phyloP scores from a whole-genome alignment of 2,329 filamentous ascomycete genomes.

The Colletotrichum acutatum region DNA sequence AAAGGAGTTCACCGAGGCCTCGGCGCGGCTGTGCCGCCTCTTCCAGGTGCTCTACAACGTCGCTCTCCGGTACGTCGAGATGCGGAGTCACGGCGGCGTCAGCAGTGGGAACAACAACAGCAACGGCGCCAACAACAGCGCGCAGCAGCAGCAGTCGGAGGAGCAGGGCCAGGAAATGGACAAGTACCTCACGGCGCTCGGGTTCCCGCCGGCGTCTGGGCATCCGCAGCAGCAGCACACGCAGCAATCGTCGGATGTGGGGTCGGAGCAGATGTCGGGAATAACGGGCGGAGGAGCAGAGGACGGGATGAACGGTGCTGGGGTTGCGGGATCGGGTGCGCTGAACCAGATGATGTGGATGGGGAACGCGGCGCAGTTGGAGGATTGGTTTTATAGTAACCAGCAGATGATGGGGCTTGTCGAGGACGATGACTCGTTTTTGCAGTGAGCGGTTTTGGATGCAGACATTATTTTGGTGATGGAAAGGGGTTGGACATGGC shows the following conservation, averaged over 20 bases:
- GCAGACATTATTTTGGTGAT: too few relatives aligned
- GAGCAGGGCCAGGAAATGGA: constrained; percentile 55
- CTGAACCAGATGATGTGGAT: constrained; percentile 47
- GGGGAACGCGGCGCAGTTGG: constrained; percentile 49
- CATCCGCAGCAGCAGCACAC: constrained; percentile 1
- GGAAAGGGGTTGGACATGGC: not conserved
- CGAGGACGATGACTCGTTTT: constrained; percentile 39
- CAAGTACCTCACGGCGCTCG: constrained; percentile 62
- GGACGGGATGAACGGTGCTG: not conserved
- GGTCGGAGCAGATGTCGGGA: not conserved
- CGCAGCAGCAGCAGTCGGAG: constrained; percentile 40
- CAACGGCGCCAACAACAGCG: constrained; percentile 18
- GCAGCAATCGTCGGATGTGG: not conserved
- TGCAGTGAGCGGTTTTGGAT: not conserved
- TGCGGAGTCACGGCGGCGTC: constrained; percentile 45
- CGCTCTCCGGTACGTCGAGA: constrained; percentile 68
- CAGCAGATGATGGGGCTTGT: constrained; percentile 50
- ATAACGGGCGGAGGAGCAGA: not conserved
- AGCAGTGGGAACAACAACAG: too few relatives aligned
- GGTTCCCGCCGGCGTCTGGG: constrained; percentile 47
- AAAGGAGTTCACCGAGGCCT: constrained; percentile 57
- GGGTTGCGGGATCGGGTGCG: constrained; percentile 19
- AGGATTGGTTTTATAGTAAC: constrained; percentile 52
- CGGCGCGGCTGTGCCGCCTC: constrained; percentile 65
- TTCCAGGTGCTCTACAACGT: constrained; percentile 69